phyloP scores from a whole-genome alignment of 495 filamentous ascomycete genomes.

The Sordaria brevicollis region DNA sequence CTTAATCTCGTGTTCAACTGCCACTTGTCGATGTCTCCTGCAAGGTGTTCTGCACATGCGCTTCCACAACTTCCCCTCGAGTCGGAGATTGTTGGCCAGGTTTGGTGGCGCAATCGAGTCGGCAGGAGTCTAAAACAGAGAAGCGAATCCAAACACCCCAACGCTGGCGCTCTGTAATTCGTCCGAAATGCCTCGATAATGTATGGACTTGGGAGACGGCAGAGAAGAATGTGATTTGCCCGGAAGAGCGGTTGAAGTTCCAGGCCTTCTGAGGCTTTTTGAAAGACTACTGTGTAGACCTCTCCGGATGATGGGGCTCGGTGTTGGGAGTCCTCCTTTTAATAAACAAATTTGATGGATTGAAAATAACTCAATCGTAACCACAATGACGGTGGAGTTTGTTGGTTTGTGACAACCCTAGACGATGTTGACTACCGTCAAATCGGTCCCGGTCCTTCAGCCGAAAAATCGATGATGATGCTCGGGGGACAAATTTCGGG shows the following conservation, averaged over 20 bases:
- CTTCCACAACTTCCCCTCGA: background rate
- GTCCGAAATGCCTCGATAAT: background rate
- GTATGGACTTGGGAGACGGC: background rate
- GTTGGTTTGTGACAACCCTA: background rate
- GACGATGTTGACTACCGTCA: background rate
- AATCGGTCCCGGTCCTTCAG: background rate
- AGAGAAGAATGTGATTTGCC: background rate
- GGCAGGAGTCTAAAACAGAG: constrained; percentile 8
- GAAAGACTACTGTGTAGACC: background rate
- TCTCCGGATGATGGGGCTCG: background rate
- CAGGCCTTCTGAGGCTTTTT: background rate
- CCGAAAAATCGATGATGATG: background rate
- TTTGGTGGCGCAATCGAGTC: constrained; percentile 8
- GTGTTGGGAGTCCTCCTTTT: background rate
- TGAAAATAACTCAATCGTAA: background rate
- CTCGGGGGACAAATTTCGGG: background rate
- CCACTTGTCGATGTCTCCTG: constrained; percentile 15
- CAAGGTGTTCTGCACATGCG: constrained; percentile 8
- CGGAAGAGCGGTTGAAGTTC: background rate
- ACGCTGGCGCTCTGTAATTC: constrained; percentile 20
- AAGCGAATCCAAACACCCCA: background rate
- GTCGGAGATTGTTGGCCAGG: constrained; percentile 3
- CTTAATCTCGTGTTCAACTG: constrained; percentile 19
- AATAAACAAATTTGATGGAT: background rate
- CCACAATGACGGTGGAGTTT: background rate